These are phyloP conservation scores for Globisporangium irregulare DNA, from an alignment of 352 stramenopile genomes.

Conservation along the genomic window DNA sequence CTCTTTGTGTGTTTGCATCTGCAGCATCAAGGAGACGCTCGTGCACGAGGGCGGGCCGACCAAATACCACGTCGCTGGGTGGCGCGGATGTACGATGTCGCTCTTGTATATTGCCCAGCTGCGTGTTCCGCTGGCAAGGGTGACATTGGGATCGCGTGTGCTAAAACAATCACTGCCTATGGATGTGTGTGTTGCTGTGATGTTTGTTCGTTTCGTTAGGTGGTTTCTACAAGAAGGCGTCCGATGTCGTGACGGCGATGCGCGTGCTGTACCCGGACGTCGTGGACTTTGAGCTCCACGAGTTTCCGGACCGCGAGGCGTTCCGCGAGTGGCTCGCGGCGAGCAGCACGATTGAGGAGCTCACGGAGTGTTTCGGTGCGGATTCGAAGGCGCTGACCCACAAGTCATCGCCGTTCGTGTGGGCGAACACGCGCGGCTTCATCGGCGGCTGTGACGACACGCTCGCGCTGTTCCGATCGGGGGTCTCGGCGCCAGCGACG, in stretches of 20 bases:
- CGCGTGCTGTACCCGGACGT: constrained; percentile 56
- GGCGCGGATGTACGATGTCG: constrained; percentile 44
- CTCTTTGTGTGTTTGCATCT: background rate
- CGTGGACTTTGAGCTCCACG: constrained; percentile 38
- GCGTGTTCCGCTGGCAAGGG: background rate
- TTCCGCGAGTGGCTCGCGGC: constrained; percentile 55
- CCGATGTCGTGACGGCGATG: constrained; percentile 61
- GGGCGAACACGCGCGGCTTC: constrained; percentile 54
- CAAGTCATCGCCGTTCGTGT: constrained; percentile 77
- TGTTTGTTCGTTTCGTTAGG: constrained; percentile 18
- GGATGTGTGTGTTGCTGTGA: background rate
- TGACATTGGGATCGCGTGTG: background rate
- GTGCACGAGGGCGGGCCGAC: constrained; percentile 22
- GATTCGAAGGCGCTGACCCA: constrained; percentile 44
- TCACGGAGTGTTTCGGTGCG: constrained; percentile 34
- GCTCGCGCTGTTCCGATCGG: constrained; percentile 57
- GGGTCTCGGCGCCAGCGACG: constrained; percentile 21
- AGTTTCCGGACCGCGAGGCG: constrained; percentile 55
- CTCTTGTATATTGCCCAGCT: background rate
- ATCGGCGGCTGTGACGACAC: constrained; percentile 69
- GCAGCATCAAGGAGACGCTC: constrained; percentile 45
- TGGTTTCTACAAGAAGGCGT: constrained; percentile 54
- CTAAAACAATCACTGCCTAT: background rate
- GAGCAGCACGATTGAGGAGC: constrained; percentile 26
- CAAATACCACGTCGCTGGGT: constrained; percentile 71